Base-by-base conservation (phyloP, 208 protist species). In the Perkinsela sp. region DNA sequence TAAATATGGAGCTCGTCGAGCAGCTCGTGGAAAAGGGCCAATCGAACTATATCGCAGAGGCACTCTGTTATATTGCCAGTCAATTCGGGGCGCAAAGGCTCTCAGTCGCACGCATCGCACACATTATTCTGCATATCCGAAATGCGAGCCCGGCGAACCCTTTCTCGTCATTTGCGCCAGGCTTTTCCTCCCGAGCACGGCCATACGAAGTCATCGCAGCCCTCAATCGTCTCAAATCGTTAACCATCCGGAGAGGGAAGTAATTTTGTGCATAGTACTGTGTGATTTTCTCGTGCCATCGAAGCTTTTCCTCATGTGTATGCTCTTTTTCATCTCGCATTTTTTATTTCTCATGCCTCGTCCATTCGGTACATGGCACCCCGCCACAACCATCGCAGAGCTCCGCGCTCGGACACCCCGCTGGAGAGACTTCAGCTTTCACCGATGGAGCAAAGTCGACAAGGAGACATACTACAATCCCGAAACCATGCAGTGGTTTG, bases 1-100 rank as follows among this genome's bases (percentile, higher is more conserved):
- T 94, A 48, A 79, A 93, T 68, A 65, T 93, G 16, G 70, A 73
- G 0, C 67, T 80, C 6, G 75, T 93, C 67, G 88, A 93, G 73
- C 90, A 93, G 77, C 74, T 94, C 65, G 82, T 90, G 15, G 90
- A 95, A 69, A 80, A 86, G 31, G 82, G 84, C 28, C 90, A 95
- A 74, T 71, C 86, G 31, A 84, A 86, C 68, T 81, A 79, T 15
- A 87, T 94, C 66, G 84, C 77, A 28, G 83, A 89, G 71, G 83
- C 77, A 67, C 69, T 91, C 68, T 84, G 86, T 69, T 70, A 70
- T n/a, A 74, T 72, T 15, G 69, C 29, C 28, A 48, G 28, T 0
- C 66, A 67, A 28, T 71, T 66, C 15, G 75, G 68, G 28, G 65
- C 65, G 28, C 68, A 70, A 31, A 72, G 75, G 29, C 29, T 22